Percentiles rank a stretch among this genome's conserved stretches.
Evolutionary conservation across 345 rosid genomes (phyloP).

Genomic region (Eucalyptus tenuipes): DNA sequence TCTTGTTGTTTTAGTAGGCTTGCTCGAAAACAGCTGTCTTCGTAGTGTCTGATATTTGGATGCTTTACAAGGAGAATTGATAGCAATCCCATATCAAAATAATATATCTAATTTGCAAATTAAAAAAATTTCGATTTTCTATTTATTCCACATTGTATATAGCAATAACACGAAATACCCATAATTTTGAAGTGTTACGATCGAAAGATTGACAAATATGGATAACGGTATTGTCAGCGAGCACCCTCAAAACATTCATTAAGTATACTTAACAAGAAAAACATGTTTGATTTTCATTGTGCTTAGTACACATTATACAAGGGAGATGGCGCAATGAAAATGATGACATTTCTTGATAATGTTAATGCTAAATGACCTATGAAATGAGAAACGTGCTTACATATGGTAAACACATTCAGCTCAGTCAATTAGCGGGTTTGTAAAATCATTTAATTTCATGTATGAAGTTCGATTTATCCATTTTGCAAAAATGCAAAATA

Average conservation of each 20-base stretch:
- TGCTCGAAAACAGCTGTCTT: background rate
- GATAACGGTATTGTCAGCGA: background rate
- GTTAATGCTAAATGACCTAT: background rate
- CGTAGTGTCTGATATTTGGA: background rate
- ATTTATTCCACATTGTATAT: background rate
- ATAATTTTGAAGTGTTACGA: background rate
- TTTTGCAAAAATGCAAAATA: too few relatives aligned
- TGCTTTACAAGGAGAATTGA: background rate
- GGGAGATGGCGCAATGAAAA: background rate
- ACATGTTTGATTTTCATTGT: background rate
- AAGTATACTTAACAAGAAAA: background rate
- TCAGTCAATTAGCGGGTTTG: accelerated
- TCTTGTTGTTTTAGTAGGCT: background rate
- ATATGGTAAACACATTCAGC: background rate
- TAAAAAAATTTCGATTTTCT: background rate
- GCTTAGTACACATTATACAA: background rate
- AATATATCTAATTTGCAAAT: background rate
- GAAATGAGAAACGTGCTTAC: background rate
- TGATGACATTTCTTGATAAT: background rate
- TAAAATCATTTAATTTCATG: background rate
- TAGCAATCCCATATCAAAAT: background rate
- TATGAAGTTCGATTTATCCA: background rate
- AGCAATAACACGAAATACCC: background rate
- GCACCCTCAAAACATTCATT: accelerated
- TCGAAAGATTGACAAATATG: background rate